Evolutionary conservation across 192 early-diverging fungal species (phyloP), one percentile per base, ranked within the genome.

Genomic region (Lobosporangium transversale): DNA sequence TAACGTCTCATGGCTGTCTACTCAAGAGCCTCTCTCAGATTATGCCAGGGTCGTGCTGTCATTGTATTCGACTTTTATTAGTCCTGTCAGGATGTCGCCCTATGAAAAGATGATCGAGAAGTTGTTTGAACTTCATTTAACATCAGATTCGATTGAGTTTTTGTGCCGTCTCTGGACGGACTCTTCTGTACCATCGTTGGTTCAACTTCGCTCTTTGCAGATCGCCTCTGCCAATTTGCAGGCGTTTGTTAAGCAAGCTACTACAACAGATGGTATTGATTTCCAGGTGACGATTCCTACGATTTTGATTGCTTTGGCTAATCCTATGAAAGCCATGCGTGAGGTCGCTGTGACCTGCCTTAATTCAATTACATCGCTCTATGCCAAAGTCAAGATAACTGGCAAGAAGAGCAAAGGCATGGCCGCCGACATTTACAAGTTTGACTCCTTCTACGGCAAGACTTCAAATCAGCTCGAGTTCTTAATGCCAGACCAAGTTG

Each of bases 281-380:
- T 91, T 87, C 70, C 91, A 93, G 68, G 74, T 87, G 17, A 59
- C 91, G 18, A 80, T 90, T 0, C 95, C 96, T 9, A 73, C 86
- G 0, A 62, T 98, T 21, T 62, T 98, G 20, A 82, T 92, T 21
- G 82, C 85, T 21, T 80, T 98, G 26, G 69, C 62, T 12, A 84
- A 91, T 70, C 61, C 63, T 8, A 64, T 84, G 49, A 68, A 70
- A 37, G 66, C 73, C 14, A 83, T 95, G 37, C 93, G 95, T 32
- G 73, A 81, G 4, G 75, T 83, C 4, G 92, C 92, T 7, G 62
- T 90, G 15, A 51, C 65, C 1, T 93, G 93, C 62, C 53, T 95
- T 20, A 62, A 86, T 48, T 68, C 81, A 14, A 74, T 85, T 37
- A 44, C 67, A 21, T 45, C 36, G 2, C 61, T 79, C 37, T 85